Evolutionary conservation across 352 stramenopile genomes (phyloP).

Genomic region (Phytopythium oedochilum): DNA sequence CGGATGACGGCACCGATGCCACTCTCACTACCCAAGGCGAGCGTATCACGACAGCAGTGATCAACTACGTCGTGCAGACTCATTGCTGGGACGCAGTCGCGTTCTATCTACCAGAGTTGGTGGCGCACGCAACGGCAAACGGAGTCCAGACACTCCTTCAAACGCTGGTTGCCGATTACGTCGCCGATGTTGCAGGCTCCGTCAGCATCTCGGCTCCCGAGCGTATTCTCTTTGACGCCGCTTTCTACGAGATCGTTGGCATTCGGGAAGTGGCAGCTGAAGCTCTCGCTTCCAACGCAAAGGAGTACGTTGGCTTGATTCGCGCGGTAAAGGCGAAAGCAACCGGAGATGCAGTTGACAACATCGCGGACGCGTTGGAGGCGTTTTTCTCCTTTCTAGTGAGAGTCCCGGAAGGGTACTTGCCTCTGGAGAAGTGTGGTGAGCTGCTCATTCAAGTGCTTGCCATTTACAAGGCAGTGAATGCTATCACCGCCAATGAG

Average conservation of each 20-base stretch:
- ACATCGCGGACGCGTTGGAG: neutral
- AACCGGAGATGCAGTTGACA: slow-evolving; percentile 6
- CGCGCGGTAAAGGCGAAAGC: neutral
- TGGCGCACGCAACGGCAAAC: slow-evolving; percentile 25
- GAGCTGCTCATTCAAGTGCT: slow-evolving; percentile 12
- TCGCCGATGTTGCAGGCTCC: neutral
- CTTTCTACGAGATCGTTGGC: slow-evolving; percentile 74
- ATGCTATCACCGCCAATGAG: neutral
- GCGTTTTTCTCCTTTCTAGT: neutral
- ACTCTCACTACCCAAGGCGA: slow-evolving; percentile 8
- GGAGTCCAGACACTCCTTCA: slow-evolving; percentile 22
- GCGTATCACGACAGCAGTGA: slow-evolving; percentile 36
- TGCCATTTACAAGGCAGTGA: slow-evolving; percentile 3
- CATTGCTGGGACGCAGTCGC: slow-evolving; percentile 67
- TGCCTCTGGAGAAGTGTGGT: slow-evolving; percentile 2
- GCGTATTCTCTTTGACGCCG: slow-evolving; percentile 61
- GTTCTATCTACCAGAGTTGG: slow-evolving; percentile 67
- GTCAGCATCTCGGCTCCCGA: slow-evolving; percentile 3
- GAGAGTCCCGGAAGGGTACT: neutral
- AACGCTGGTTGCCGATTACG: slow-evolving; percentile 28
- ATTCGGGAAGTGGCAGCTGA: slow-evolving; percentile 33
- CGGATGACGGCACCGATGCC: slow-evolving; percentile 6
- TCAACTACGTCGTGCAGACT: slow-evolving; percentile 53
- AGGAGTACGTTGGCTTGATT: slow-evolving; percentile 11
- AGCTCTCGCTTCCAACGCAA: slow-evolving; percentile 26